A percentile compares a stretch with the other conserved stretches of the same genome.
phyloP scores from a whole-genome alignment of 2,329 filamentous ascomycete genomes.

The Boeremia lycopersici region DNA sequence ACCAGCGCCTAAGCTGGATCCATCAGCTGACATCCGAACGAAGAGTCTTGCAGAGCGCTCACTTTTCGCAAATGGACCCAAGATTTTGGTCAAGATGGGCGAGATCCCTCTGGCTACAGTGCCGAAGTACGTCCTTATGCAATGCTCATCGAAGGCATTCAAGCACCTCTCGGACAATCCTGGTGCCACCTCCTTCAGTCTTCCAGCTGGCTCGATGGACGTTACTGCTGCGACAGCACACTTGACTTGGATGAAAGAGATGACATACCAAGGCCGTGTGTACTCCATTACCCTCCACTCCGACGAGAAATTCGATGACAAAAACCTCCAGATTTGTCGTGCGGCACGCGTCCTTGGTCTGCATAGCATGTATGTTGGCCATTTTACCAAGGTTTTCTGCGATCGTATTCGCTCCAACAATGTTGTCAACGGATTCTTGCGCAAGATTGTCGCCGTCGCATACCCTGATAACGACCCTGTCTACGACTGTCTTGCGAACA shows the following conservation, averaged over 20 bases:
- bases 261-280: slow-evolving; percentile 27
- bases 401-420: slow-evolving; percentile 31
- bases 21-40: slow-evolving; percentile 25
- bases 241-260: slow-evolving; percentile 34
- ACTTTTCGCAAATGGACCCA: slow-evolving; percentile 28
- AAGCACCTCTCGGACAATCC: slow-evolving; percentile 28
- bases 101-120: slow-evolving; percentile 16
- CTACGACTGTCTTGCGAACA: slow-evolving; percentile 37
- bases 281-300: slow-evolving; percentile 32
- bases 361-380: slow-evolving; percentile 37
- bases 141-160: slow-evolving; percentile 31
- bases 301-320: slow-evolving; percentile 19
- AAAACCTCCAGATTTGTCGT: slow-evolving; percentile 34
- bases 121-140: slow-evolving; percentile 37
- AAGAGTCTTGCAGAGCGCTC: slow-evolving; percentile 29
- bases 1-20: slow-evolving; percentile 18
- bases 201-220: slow-evolving; percentile 27
- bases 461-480: slow-evolving; percentile 34
- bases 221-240: slow-evolving; percentile 20
- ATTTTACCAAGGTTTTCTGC: slow-evolving; percentile 40
- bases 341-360: slow-evolving; percentile 34
- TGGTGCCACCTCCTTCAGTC: slow-evolving; percentile 15
- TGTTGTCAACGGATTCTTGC: slow-evolving; percentile 21
- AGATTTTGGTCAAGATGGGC: slow-evolving; percentile 28
- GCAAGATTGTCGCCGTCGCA: slow-evolving; percentile 22